Base-by-base conservation (phyloP, 2,329 filamentous ascomycete species). In the Fusarium sp. region DNA sequence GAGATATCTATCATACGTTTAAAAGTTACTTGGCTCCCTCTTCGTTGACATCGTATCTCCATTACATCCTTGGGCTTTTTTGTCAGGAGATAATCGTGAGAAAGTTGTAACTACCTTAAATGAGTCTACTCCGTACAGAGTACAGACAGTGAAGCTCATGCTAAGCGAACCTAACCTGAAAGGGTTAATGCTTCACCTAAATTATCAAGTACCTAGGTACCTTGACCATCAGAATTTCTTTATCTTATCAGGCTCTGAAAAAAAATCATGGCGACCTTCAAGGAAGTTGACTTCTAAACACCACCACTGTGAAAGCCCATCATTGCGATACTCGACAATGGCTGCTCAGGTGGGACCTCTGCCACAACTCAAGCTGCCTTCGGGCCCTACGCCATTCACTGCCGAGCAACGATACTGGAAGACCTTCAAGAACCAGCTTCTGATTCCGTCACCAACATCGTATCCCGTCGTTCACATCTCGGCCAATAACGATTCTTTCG, bases 361-460 rank as follows among this genome's bases (percentile, higher is more conserved):
- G 74, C 91, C 91, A 81, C 92, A 92, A 81, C 85, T 97, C 79
- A 97, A 94, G 87, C 89, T 97, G 79, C 91, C 95, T 63, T 89
- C 93, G 72, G 93, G 94, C 56, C 94, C 94, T 63, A 91, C 92
- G 44, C 92, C 94, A 60, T 84, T 95, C 52, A 97, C 95, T 10
- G 92, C 95, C 37, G 96, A 99, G 85, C 95, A 98, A 84, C 89
- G 92, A 74, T 98, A 98, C 87, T 99, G 97, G 97, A 93, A 92
- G 80, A 92, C 93, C 18, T 99, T 99, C 86, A 94, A 94, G 84
- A 96, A 95, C 76, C 93, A 95, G 74, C 90, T 97, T 64, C 91
- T 95, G 69, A 91, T 98, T 70, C 93, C 96, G 49, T 97, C 95
- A 71, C 94, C 95, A 73, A 94, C 96, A 73, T 93, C 94, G 79